Conservation (phyloP, 441 rosid genomes). For the Arabidopsis hybrid region DNA sequence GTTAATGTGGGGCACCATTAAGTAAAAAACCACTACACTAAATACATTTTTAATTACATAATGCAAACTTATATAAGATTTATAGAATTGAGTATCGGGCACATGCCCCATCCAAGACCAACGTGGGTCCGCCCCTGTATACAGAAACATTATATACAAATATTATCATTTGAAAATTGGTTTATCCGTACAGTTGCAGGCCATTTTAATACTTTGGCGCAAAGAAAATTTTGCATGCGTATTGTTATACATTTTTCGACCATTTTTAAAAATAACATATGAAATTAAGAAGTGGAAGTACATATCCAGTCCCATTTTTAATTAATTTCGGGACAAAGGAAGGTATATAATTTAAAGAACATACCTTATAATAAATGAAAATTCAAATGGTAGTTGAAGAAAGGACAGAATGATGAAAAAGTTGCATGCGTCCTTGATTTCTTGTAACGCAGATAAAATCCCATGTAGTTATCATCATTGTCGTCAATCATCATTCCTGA, state of each 20-base stretch:
- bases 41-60: too few species aligned
- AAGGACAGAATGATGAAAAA: slow-evolving; percentile 51
- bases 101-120: too few species aligned
- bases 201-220: neutral
- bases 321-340: slow-evolving; percentile 6
- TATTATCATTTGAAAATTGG: neutral
- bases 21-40: too few species aligned
- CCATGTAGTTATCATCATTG: slow-evolving; percentile 47
- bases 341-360: slow-evolving; percentile 9
- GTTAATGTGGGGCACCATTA: too few species aligned
- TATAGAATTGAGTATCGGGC: too few species aligned
- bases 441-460: slow-evolving; percentile 47
- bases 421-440: slow-evolving; percentile 53
- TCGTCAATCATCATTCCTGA: slow-evolving; percentile 42
- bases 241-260: neutral
- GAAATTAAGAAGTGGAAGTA: neutral
- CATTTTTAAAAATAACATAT: neutral
- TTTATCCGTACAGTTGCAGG: neutral
- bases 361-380: slow-evolving; percentile 25
- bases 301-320: slow-evolving; percentile 5
- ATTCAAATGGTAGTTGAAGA: slow-evolving; percentile 40
- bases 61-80: too few species aligned
- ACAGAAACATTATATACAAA: neutral
- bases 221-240: neutral
- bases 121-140: too few species aligned